phyloP scores from a whole-genome alignment of 768 basidiomycete species.

The Boletellus emodensis region DNA sequence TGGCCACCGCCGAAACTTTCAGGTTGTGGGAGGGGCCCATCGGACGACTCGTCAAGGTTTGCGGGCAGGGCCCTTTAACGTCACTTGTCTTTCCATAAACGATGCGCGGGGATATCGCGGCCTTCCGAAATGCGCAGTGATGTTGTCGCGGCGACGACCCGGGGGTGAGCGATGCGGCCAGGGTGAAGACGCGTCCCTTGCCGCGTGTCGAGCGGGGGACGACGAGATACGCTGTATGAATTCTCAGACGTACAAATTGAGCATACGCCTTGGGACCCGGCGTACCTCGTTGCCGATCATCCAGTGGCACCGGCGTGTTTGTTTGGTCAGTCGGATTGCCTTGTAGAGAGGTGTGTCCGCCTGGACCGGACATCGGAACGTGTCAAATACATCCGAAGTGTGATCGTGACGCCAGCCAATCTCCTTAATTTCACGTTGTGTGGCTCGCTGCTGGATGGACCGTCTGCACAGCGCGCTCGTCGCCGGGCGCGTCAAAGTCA shows the following conservation, averaged over 20 bases:
- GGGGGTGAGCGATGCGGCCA: background rate
- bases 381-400: background rate
- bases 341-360: background rate
- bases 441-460: too few relatives aligned
- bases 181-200: background rate
- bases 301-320: background rate
- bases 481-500: too few relatives aligned
- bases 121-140: background rate
- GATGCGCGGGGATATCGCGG: slow-evolving; percentile 4
- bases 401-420: too few relatives aligned
- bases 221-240: too few relatives aligned
- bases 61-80: background rate
- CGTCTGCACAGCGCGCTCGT: background rate
- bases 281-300: background rate
- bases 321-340: background rate
- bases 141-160: background rate
- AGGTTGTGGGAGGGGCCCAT: too few relatives aligned
- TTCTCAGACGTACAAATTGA: too few relatives aligned
- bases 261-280: too few relatives aligned
- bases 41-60: too few relatives aligned
- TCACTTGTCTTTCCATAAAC: background rate
- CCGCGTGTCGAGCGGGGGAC: background rate
- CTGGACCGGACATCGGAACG: background rate
- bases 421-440: too few relatives aligned
- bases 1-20: too few relatives aligned